A percentile compares a stretch with the other conserved stretches of the same genome.
Evolutionary conservation across 2,329 filamentous ascomycete genomes (phyloP).

Genomic region (Penicillium sp.): DNA sequence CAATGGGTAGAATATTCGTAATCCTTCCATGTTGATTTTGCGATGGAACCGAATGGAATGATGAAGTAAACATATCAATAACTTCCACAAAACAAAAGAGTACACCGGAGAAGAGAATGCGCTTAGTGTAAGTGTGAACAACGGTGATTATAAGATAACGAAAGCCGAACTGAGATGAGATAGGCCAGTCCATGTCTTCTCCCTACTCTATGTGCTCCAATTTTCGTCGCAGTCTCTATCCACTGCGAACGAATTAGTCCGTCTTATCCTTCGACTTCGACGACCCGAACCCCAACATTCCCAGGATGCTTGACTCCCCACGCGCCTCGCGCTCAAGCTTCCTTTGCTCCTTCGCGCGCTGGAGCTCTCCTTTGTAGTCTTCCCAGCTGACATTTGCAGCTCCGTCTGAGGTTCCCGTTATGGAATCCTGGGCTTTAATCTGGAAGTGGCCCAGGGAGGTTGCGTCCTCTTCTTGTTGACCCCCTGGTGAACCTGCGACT

Average conservation of each 20-base stretch:
- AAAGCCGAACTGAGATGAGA: neutral
- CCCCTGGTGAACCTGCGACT: neutral
- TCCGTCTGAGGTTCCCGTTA: neutral
- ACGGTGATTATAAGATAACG: neutral
- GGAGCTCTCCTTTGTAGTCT: conserved; percentile 37
- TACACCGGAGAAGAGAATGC: neutral
- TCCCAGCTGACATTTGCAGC: conserved; percentile 34
- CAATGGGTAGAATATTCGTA: too few relatives aligned
- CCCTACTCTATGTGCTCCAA: neutral
- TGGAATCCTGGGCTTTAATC: conserved; percentile 23
- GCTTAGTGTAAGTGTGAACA: neutral
- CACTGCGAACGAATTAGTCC: conserved; percentile 16
- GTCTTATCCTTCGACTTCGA: conserved; percentile 23
- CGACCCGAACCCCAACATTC: conserved; percentile 20
- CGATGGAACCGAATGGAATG: neutral
- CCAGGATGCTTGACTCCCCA: conserved; percentile 23
- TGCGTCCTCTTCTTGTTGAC: conserved; percentile 18
- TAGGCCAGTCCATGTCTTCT: neutral
- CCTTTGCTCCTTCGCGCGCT: conserved; percentile 35
- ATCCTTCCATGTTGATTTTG: too few relatives aligned
- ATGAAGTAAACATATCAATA: neutral
- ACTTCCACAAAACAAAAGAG: neutral
- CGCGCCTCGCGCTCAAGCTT: conserved; percentile 27
- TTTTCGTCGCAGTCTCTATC: neutral
- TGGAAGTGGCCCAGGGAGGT: conserved; percentile 29